Base-by-base conservation (phyloP, 2,329 filamentous ascomycete genomes). In the Aspergillus oerlinghausenensis region DNA sequence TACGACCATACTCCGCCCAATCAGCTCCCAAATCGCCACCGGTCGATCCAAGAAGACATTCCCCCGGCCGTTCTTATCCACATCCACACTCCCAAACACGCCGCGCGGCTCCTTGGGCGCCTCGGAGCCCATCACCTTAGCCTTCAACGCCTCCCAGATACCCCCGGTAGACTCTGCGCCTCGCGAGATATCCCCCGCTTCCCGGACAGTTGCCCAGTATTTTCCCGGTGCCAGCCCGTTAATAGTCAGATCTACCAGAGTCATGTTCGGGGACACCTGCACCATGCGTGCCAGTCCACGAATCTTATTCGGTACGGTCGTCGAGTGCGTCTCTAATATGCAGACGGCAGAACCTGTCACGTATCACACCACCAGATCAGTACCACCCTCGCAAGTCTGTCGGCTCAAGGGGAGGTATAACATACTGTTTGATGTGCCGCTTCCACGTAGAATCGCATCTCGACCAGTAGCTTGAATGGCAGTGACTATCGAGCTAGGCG, bases 21-120 rank as follows among this genome's bases (percentile, higher is more conserved):
- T 96, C 72, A 96, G 83, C 76, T 99, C 93, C 94, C 93, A 97
- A 52, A 97, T 88, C 71, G 93, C 86, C 59, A 97, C 87, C 0
- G 86, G 83, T 62, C 85, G 87, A 70, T 96, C 91, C 61, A 96
- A 70, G 73, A 97, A 96, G 14, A 87, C 85, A 63, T 84, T 86
- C 5, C 92, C 93, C 29, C 87, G 82, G 10, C 94, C 92, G 68
- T 88, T 83, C 67, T 86, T 78, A 56, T 85, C 88, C 38, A 99
- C 87, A 58, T 89, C 80, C 11, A 99, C 80, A 1, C 82, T 84
- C 3, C 92, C 92, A 62, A 97, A 83, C 11, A 87, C 70, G 3
- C 89, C 89, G 55, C 84, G 80, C 51, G 79, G 77, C 67, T 70
- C 74, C 67, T 67, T 76, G 25, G 60, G 45, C 6, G 58, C 47